Evolutionary conservation across 2,329 filamentous ascomycete genomes (phyloP).

Genomic region (Verticillium nonalfalfae): DNA sequence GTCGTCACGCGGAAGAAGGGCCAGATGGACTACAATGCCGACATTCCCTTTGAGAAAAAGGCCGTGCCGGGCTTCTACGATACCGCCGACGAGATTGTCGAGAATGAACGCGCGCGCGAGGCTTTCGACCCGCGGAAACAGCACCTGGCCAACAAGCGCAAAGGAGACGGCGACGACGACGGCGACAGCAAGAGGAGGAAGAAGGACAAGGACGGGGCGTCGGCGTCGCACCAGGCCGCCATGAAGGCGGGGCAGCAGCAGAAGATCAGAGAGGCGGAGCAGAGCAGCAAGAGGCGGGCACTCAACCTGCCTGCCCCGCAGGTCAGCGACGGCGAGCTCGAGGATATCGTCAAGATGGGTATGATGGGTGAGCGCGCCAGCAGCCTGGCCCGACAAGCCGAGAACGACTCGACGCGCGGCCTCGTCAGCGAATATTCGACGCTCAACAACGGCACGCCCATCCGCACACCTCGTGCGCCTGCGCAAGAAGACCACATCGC

Average conservation of each 20-base stretch:
- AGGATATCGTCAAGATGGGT: constrained; percentile 98
- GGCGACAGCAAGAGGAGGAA: constrained; percentile 75
- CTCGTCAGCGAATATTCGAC: constrained; percentile 82
- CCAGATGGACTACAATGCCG: constrained; percentile 99
- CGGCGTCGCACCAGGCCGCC: constrained; percentile 76
- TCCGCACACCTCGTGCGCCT: constrained; percentile 85
- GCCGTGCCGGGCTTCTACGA: constrained; percentile 89
- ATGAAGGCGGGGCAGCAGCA: constrained; percentile 92
- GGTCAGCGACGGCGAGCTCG: constrained; percentile 85
- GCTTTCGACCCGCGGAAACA: constrained; percentile 90
- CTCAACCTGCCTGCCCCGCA: constrained; percentile 85
- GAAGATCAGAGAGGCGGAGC: constrained; percentile 90
- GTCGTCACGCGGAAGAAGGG: constrained; percentile 86
- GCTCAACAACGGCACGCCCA: constrained; percentile 75
- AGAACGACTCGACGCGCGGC: constrained; percentile 79
- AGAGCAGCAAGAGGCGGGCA: constrained; percentile 83
- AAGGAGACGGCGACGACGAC: constrained; percentile 83
- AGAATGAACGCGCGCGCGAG: constrained; percentile 78
- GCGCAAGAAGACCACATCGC: constrained; percentile 93
- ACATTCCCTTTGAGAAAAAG: constrained; percentile 95
- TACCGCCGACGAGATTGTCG: constrained; percentile 71
- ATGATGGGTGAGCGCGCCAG: constrained; percentile 86
- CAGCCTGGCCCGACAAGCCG: constrained; percentile 65
- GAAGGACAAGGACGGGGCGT: constrained; percentile 75
- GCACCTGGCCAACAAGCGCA: constrained; percentile 85